These are phyloP conservation scores for Drosera capensis DNA, from an alignment of 148 eudicot genomes.

Conservation along the genomic window DNA sequence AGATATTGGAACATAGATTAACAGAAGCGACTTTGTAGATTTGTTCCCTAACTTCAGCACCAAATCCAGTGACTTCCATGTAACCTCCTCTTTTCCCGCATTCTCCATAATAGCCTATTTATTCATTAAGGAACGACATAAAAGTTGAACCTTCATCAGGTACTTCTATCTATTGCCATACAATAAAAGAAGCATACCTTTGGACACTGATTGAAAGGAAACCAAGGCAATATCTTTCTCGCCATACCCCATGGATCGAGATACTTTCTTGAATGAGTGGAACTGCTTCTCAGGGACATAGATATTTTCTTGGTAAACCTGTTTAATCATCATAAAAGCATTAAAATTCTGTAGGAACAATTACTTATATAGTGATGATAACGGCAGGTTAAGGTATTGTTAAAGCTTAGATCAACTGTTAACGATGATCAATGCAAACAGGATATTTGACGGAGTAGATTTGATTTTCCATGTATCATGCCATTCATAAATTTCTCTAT, in stretches of 20 bases:
- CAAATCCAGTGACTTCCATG: slow-evolving; percentile 94
- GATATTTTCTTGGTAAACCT: slow-evolving; percentile 95
- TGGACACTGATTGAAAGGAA: slow-evolving; percentile 85
- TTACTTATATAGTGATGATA: not conserved
- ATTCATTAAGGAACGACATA: slow-evolving; percentile 2
- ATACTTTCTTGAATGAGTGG: slow-evolving; percentile 83
- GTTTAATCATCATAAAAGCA: slow-evolving; percentile 2
- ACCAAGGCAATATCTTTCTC: slow-evolving; percentile 68
- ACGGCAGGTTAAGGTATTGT: too few species aligned
- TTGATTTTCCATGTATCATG: too few species aligned
- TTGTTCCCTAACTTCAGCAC: slow-evolving; percentile 73
- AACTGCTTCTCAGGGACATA: slow-evolving; percentile 79
- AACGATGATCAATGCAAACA: too few species aligned
- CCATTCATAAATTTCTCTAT: too few species aligned
- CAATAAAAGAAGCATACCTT: slow-evolving; percentile 36
- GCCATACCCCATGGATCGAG: slow-evolving; percentile 69
- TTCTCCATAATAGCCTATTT: slow-evolving; percentile 90
- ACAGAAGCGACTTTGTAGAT: slow-evolving; percentile 91
- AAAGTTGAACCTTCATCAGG: not conserved
- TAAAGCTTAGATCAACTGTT: too few species aligned
- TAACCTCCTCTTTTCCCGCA: slow-evolving; percentile 97
- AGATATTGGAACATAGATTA: slow-evolving; percentile 75
- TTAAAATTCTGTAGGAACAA: not conserved
- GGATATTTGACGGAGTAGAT: too few species aligned
- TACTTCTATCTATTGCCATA: not conserved